Percentiles rank a stretch among this genome's conserved stretches.
phyloP scores from a whole-genome alignment of 2,329 filamentous ascomycete species.

The Penicillium sp. region DNA sequence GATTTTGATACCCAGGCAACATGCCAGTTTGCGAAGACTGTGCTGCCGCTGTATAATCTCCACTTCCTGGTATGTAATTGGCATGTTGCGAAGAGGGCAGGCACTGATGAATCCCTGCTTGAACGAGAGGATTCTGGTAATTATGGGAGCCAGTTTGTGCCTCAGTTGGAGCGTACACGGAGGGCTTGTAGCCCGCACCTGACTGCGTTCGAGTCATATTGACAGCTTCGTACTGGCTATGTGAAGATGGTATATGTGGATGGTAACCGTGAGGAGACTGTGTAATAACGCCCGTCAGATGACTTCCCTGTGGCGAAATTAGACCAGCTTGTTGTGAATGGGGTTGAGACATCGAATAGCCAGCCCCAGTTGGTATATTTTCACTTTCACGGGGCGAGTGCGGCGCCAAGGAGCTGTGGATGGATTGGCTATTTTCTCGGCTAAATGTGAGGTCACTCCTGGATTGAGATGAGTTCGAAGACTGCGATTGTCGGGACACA shows the following conservation, averaged over 20 bases:
- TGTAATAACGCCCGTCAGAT: neutral
- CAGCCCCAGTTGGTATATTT: neutral
- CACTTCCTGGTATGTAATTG: neutral
- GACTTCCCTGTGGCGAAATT: neutral
- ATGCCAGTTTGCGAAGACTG: constrained; percentile 1
- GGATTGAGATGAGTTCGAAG: constrained; percentile 1
- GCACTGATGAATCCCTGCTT: constrained; percentile 16
- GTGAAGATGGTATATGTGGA: constrained; percentile 3
- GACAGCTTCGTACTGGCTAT: constrained; percentile 15
- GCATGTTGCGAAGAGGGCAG: constrained; percentile 8
- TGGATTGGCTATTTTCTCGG: neutral
- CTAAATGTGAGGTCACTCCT: neutral
- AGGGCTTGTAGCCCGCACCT: constrained; percentile 2
- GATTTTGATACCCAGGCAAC: neutral
- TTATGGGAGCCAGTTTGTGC: constrained; percentile 2
- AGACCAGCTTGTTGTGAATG: constrained; percentile 13
- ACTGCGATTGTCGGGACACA: constrained; percentile 1
- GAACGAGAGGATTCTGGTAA: constrained; percentile 18
- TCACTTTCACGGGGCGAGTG: neutral
- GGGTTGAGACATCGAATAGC: constrained; percentile 9
- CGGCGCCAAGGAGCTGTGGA: neutral
- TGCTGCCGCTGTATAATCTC: neutral
- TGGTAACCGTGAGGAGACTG: constrained; percentile 17
- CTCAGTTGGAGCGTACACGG: constrained; percentile 1
- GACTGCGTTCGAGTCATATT: constrained; percentile 15